Conservation (phyloP, 2,329 filamentous ascomycete species). For the Hymenoscyphus repandus region DNA sequence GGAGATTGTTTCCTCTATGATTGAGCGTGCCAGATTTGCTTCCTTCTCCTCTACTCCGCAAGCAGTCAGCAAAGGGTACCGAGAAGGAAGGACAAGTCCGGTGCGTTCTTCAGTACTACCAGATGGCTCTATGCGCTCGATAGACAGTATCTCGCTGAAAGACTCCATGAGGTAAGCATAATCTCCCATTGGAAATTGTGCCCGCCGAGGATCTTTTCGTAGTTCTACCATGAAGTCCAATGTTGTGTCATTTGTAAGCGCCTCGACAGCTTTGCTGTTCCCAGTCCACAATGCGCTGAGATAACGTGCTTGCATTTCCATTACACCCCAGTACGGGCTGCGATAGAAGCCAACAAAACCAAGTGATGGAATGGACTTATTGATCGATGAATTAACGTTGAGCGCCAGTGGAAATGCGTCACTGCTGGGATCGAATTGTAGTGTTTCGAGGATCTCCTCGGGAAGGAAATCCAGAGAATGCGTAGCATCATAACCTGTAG, state of each 20-base stretch:
- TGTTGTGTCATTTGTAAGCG: constrained; percentile 20
- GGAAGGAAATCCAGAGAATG: constrained; percentile 62
- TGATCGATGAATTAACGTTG: constrained; percentile 61
- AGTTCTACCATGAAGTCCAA: constrained; percentile 25
- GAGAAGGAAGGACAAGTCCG: constrained; percentile 38
- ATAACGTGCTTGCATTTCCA: constrained; percentile 78
- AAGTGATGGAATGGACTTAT: constrained; percentile 54
- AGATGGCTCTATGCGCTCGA: constrained; percentile 37
- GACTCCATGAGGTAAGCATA: constrained; percentile 72
- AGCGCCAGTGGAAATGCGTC: constrained; percentile 56
- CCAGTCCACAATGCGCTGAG: constrained; percentile 55
- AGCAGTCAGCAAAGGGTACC: constrained; percentile 41
- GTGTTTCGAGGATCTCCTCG: constrained; percentile 43
- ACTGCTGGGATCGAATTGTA: constrained; percentile 49
- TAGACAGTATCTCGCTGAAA: constrained; percentile 53
- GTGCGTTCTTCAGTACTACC: constrained; percentile 31
- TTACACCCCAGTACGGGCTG: constrained; percentile 79
- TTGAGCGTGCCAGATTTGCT: constrained; percentile 39
- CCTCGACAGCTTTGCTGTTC: constrained; percentile 21
- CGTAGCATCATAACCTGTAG: constrained; percentile 68
- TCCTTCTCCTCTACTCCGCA: constrained; percentile 37
- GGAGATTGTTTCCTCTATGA: constrained; percentile 14
- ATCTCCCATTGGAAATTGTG: constrained; percentile 80
- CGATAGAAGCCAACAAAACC: constrained; percentile 83
- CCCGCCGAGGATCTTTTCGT: constrained; percentile 35